Conservation (phyloP, 1,284 basidiomycete genomes). For the Mrakiaceae sp. region DNA sequence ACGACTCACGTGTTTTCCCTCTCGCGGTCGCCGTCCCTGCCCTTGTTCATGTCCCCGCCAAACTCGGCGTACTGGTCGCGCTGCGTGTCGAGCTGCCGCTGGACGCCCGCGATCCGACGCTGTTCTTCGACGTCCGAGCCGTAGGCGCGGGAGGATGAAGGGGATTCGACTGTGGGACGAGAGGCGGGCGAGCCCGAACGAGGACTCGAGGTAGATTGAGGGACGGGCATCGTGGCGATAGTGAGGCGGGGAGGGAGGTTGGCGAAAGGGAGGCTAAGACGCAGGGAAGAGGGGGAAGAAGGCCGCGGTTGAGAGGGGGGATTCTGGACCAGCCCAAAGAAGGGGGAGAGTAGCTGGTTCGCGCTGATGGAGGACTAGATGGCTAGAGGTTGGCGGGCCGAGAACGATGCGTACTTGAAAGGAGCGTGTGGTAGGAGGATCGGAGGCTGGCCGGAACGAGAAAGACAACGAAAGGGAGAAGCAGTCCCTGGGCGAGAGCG, state of each 20-base stretch:
- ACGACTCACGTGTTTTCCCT: slow-evolving; percentile 4
- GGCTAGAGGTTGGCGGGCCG: background rate
- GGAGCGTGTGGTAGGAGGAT: no score
- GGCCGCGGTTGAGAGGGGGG: background rate
- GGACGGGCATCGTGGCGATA: background rate
- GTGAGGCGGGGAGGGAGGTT: background rate
- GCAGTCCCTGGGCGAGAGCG: background rate
- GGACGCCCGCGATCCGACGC: background rate
- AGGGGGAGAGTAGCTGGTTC: background rate
- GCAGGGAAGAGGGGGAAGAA: background rate
- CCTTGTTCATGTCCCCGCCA: background rate
- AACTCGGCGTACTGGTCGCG: background rate
- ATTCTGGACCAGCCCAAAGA: background rate
- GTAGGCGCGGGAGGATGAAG: background rate
- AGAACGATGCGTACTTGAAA: background rate
- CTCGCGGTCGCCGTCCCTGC: background rate
- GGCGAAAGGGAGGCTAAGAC: background rate
- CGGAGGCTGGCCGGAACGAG: background rate
- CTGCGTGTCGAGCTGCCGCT: background rate
- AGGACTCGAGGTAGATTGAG: background rate
- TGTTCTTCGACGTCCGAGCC: background rate
- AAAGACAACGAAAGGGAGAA: background rate
- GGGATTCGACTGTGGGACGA: background rate
- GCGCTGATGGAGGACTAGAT: background rate
- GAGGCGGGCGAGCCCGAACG: background rate